Evolutionary conservation across 257 asterid genomes (phyloP).

Genomic region (Jasminum sambac): DNA sequence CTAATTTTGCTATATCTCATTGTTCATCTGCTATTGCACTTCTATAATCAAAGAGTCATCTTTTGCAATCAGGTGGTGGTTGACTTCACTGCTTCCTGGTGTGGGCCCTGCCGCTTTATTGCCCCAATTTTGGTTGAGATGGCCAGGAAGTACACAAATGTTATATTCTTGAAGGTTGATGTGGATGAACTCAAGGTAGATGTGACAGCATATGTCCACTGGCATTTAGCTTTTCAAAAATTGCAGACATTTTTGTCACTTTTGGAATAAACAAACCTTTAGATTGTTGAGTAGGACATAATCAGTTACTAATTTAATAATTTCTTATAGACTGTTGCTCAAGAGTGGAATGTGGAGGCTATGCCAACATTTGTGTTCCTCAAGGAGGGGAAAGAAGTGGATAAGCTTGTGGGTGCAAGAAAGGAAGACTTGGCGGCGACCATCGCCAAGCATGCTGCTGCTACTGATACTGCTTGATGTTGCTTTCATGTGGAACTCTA

Average conservation of each 20-base stretch:
- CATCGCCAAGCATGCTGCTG: slow-evolving; percentile 29
- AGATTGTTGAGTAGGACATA: not conserved
- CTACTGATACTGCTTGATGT: slow-evolving; percentile 21
- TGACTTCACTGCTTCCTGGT: slow-evolving; percentile 90
- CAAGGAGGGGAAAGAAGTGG: slow-evolving; percentile 55
- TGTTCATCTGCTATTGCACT: not conserved
- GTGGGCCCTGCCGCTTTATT: slow-evolving; percentile 83
- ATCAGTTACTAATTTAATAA: not conserved
- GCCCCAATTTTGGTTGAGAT: slow-evolving; percentile 70
- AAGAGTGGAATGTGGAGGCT: slow-evolving; percentile 56
- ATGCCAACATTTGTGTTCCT: slow-evolving; percentile 86
- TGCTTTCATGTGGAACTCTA: slow-evolving; percentile 2
- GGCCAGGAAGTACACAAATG: slow-evolving; percentile 58
- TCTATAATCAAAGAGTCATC: not conserved
- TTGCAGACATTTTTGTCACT: no score
- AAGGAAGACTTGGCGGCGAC: slow-evolving; percentile 48
- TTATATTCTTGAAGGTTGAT: slow-evolving; percentile 81
- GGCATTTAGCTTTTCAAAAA: not conserved
- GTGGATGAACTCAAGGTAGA: slow-evolving; percentile 78
- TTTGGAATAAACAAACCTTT: no score
- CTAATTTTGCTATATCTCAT: no score
- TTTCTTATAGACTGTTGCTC: slow-evolving; percentile 42
- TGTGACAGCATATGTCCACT: no score
- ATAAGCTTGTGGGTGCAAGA: slow-evolving; percentile 68
- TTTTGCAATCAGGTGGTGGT: slow-evolving; percentile 45